Evolutionary conservation across 78 protist species (phyloP), one percentile per base, ranked within the genome.

Genomic region (Guillardia theta): DNA sequence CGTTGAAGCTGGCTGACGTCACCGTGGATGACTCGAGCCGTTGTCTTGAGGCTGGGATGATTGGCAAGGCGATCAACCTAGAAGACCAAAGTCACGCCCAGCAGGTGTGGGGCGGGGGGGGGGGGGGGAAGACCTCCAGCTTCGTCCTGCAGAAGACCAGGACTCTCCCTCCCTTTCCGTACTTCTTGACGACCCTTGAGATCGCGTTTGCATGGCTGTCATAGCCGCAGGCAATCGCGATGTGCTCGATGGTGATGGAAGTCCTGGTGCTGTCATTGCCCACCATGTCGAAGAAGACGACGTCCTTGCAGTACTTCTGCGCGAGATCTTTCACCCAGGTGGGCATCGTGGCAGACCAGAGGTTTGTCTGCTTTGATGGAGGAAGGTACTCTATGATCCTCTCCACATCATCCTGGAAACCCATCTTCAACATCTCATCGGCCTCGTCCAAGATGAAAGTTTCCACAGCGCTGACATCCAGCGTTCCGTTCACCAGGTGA

Each of bases 401-500:
- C 88, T 92, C 94, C 50, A 92, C 88, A 46, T 92, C 88, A 22
- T 37, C 93, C 46, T 47, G 47, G 90, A 94, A 94, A 33, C 95
- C 97, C 93, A 96, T 77, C 58, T 93, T 41, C 92, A 96, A 93
- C 97, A 96, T 96, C 88, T 93, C 93, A 18, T 96, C 97, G 37
- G 96, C 96, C 93, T 96, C 97, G 45, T 96, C 97, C 48, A 96
- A 93, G 27, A 95, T 93, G 21, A 48, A 64, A 36, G 30, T 4
- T 39, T 58, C 9, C 41, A 96, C 33, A 6, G 24, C 43, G 37
- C 90, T 3, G 53, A 95, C 53, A 45, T 21, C 24, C 44, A 88
- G 64, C 44, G 54, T 43, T 54, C 93, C 90, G 43, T 48, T 54
- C 70, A 64, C 37, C 36, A 64, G 0, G 36, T 27, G 94, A 88